Evolutionary conservation across 208 protist genomes (phyloP).

Genomic region (Novymonas esmeraldas): DNA sequence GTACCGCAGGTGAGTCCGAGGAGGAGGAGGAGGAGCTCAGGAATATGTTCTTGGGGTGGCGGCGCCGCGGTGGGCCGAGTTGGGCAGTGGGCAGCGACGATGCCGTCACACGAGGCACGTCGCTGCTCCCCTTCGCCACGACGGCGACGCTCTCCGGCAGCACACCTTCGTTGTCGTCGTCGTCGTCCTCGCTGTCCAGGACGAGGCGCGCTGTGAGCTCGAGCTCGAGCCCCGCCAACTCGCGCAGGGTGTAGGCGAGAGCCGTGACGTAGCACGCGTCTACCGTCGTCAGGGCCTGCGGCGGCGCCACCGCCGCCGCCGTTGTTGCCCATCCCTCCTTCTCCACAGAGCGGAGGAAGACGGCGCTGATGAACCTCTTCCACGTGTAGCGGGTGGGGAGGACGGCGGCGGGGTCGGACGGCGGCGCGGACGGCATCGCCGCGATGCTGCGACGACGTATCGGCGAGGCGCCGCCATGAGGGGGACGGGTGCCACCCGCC

Average conservation of each 20-base stretch:
- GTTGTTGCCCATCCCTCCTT: slow-evolving; percentile 3
- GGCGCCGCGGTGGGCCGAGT: not conserved
- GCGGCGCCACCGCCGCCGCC: slow-evolving; percentile 13
- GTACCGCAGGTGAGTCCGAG: not conserved
- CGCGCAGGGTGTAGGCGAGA: slow-evolving; percentile 21
- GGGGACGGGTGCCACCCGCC: not conserved
- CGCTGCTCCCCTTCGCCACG: not conserved
- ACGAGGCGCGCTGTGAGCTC: slow-evolving; percentile 15
- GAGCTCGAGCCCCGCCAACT: slow-evolving; percentile 18
- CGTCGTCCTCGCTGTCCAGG: slow-evolving; percentile 22
- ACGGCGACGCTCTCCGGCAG: no score
- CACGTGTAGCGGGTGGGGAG: slow-evolving; percentile 12
- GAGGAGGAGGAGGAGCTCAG: slow-evolving; percentile 29
- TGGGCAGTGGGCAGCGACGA: not conserved
- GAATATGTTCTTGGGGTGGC: slow-evolving; percentile 21
- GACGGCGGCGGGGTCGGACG: not conserved
- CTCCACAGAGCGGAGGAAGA: slow-evolving; percentile 25
- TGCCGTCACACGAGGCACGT: not conserved
- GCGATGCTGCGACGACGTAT: not conserved
- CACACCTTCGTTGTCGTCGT: slow-evolving; percentile 11
- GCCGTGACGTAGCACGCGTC: slow-evolving; percentile 24
- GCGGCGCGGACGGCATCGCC: not conserved
- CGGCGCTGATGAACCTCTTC: slow-evolving; percentile 32
- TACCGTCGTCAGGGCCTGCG: slow-evolving; percentile 16
- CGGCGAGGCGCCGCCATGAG: not conserved